phyloP scores from a whole-genome alignment of 768 basidiomycete species.

The Podaxis carcinomalis region DNA sequence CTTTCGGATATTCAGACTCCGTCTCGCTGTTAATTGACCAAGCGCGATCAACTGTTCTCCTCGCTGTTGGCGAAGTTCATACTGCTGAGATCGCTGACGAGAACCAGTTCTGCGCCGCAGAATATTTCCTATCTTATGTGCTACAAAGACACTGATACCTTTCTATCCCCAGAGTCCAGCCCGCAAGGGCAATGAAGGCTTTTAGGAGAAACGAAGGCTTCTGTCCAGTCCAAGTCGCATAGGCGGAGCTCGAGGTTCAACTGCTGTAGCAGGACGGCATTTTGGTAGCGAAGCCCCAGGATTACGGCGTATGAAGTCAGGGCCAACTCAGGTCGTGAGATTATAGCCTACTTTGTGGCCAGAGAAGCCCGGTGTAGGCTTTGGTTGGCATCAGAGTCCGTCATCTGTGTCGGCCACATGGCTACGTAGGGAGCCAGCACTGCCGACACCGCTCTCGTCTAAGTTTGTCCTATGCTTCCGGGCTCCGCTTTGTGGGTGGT shows the following conservation, averaged over 20 bases:
- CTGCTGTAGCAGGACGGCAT: background rate
- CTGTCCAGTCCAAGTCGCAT: slow-evolving; percentile 2
- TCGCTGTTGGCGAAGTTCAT: background rate
- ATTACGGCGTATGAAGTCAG: background rate
- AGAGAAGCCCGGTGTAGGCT: slow-evolving; percentile 10
- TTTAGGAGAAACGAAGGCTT: background rate
- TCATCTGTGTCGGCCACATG: slow-evolving; percentile 10
- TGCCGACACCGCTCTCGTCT: slow-evolving; percentile 8
- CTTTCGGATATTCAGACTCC: background rate
- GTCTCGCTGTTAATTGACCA: background rate
- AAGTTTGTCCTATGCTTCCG: slow-evolving; percentile 9
- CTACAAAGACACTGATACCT: background rate
- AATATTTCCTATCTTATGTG: background rate
- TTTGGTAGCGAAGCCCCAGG: slow-evolving; percentile 7
- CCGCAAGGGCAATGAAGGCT: background rate
- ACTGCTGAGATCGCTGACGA: background rate
- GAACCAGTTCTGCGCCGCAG: background rate
- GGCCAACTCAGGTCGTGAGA: slow-evolving; percentile 8
- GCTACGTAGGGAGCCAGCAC: slow-evolving; percentile 8
- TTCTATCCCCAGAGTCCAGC: background rate
- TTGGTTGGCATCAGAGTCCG: slow-evolving; percentile 5
- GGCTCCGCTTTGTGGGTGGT: background rate
- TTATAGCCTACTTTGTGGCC: slow-evolving; percentile 8
- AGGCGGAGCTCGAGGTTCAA: slow-evolving; percentile 1
- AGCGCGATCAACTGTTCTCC: background rate